phyloP scores from a whole-genome alignment of 1,284 basidiomycete genomes.

The Fomitopsis schrenkii region DNA sequence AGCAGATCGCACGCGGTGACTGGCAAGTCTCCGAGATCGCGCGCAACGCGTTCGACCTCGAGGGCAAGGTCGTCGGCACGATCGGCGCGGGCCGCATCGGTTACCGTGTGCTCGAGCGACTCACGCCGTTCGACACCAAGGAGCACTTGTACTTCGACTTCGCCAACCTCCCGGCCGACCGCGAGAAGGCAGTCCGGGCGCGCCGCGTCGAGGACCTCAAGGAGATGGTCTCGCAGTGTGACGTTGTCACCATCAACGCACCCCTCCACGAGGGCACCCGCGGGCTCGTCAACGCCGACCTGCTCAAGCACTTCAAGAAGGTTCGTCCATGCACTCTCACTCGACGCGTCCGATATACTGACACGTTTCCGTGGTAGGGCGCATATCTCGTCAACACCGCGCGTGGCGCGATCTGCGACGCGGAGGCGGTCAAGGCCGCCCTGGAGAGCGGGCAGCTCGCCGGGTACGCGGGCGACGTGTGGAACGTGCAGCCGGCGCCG shows the following conservation, averaged over 20 bases:
- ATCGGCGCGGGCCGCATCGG: conserved; percentile 88
- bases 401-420: conserved; percentile 89
- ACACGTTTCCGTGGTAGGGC: conserved; percentile 28
- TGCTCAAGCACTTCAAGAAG: conserved; percentile 89
- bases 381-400: conserved; percentile 95
- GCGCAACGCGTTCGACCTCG: conserved; percentile 83
- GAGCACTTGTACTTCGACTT: conserved; percentile 96
- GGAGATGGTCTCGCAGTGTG: conserved; percentile 82
- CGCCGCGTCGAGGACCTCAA: conserved; percentile 79
- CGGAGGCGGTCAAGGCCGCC: conserved; percentile 76
- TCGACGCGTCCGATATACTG: background rate
- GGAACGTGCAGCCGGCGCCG: conserved; percentile 84
- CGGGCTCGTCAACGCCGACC: conserved; percentile 79
- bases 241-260: conserved; percentile 87
- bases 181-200: conserved; percentile 67
- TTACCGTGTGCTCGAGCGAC: conserved; percentile 85
- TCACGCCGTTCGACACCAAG: conserved; percentile 87
- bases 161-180: conserved; percentile 71
- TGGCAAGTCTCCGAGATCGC: conserved; percentile 86
- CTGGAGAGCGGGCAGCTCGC: conserved; percentile 74
- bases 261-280: conserved; percentile 88
- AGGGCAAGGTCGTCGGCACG: conserved; percentile 89
- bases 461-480: conserved; percentile 70
- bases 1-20: conserved; percentile 82
- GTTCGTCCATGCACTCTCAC: conserved; percentile 11